Conservation (phyloP, 2,329 filamentous ascomycete genomes). For the Diaporthe citriasiana region DNA sequence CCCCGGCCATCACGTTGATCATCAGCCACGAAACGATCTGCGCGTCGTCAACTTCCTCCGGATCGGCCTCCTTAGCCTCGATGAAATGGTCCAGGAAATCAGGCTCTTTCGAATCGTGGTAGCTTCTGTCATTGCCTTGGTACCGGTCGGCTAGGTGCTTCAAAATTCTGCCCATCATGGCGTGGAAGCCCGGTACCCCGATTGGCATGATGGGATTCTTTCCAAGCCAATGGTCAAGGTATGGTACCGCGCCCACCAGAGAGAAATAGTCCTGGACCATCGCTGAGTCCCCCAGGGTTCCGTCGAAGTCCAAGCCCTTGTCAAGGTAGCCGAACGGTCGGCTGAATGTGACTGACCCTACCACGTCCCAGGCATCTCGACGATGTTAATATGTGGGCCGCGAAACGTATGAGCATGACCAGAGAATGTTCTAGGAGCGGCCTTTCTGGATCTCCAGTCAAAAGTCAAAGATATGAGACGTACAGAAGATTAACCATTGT, state of each 20-base stretch:
- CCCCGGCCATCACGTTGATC: constrained; percentile 54
- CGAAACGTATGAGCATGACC: not conserved
- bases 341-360: constrained; percentile 57
- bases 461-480: not conserved
- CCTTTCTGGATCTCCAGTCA: rapidly evolving
- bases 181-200: constrained; percentile 51
- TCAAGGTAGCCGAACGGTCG: constrained; percentile 59
- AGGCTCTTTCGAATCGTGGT: constrained; percentile 46
- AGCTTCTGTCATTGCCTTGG: constrained; percentile 48
- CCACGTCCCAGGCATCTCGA: constrained; percentile 55
- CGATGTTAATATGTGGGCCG: not conserved
- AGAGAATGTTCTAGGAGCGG: no score
- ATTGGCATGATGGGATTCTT: constrained; percentile 56
- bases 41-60: constrained; percentile 50
- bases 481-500: constrained; percentile 9
- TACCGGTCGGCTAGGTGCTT: constrained; percentile 49
- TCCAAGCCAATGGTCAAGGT: constrained; percentile 53
- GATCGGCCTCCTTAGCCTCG: constrained; percentile 50
- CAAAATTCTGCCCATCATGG: constrained; percentile 49
- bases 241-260: constrained; percentile 49
- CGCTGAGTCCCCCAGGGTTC: constrained; percentile 50
- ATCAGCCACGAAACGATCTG: constrained; percentile 54
- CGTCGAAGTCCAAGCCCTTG: constrained; percentile 54
- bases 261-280: constrained; percentile 51
- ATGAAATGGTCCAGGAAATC: constrained; percentile 59